phyloP scores from a whole-genome alignment of 805 yeast genomes.

The Metschnikowia bowlesiae region DNA sequence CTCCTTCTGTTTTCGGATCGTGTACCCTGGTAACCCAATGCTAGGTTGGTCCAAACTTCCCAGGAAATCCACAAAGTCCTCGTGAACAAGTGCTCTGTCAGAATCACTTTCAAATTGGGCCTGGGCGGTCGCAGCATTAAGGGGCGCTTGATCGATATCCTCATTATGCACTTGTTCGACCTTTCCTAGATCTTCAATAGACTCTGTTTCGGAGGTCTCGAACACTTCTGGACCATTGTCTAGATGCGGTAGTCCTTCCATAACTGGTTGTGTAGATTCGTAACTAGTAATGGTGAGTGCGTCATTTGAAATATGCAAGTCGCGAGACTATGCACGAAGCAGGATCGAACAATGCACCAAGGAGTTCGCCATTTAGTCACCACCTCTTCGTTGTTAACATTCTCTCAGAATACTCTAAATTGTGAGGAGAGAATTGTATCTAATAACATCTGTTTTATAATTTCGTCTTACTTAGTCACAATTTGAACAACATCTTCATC shows the following conservation, averaged over 20 bases:
- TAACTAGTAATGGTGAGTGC: not conserved
- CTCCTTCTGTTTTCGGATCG: constrained; percentile 22
- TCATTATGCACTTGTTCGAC: not conserved
- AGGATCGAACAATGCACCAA: not conserved
- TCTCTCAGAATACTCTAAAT: no score
- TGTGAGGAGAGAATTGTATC: not conserved
- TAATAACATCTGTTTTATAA: not conserved
- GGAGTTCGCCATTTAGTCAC: not conserved
- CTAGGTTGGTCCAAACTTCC: constrained; percentile 22
- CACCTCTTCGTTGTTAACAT: not conserved
- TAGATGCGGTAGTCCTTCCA: constrained; percentile 9
- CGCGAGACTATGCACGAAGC: not conserved
- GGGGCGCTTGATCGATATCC: constrained; percentile 13
- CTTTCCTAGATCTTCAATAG: constrained; percentile 19
- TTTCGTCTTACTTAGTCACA: constrained; percentile 64
- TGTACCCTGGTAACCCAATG: constrained; percentile 2
- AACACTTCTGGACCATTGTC: constrained; percentile 29
- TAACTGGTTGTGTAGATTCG: not conserved
- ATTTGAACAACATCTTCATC: constrained; percentile 95
- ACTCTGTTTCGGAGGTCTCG: constrained; percentile 46
- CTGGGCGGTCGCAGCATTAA: constrained; percentile 17
- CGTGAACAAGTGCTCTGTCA: constrained; percentile 20
- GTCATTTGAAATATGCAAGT: not conserved
- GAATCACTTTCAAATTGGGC: constrained; percentile 17
- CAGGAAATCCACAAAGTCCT: constrained; percentile 33